Evolutionary conservation across 2,329 filamentous ascomycete species (phyloP).

Genomic region (Cercospora sp.): DNA sequence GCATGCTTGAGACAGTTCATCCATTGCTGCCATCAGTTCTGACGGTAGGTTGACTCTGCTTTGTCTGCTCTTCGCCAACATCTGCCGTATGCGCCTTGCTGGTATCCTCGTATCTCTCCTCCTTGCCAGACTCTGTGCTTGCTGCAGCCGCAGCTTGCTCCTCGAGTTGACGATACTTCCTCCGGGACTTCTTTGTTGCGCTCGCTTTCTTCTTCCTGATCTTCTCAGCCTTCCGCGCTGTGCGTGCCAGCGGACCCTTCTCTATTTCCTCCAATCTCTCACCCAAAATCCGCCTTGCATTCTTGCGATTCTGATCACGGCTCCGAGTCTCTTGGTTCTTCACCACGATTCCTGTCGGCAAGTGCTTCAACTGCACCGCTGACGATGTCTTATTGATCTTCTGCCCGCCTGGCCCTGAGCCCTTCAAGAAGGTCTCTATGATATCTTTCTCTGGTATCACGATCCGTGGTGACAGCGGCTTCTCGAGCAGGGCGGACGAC

Average conservation of each 20-base stretch:
- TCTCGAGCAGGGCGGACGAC: conserved; percentile 39
- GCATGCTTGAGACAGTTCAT: not conserved
- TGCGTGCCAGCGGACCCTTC: conserved; percentile 69
- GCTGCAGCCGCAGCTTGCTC: conserved; percentile 46
- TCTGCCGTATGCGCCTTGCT: not conserved
- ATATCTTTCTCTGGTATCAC: conserved; percentile 76
- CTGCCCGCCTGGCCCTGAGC: conserved; percentile 88
- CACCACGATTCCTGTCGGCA: conserved; percentile 86
- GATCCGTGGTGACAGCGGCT: conserved; percentile 73
- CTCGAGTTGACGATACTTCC: conserved; percentile 70
- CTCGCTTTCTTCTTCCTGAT: conserved; percentile 72
- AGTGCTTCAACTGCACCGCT: conserved; percentile 87
- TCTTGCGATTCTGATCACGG: conserved; percentile 80
- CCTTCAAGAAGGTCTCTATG: conserved; percentile 82
- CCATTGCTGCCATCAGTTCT: not conserved
- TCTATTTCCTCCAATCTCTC: conserved; percentile 72
- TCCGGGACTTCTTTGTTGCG: conserved; percentile 74
- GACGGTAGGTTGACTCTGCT: not conserved
- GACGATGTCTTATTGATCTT: conserved; percentile 99
- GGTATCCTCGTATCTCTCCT: not conserved
- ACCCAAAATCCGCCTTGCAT: conserved; percentile 75
- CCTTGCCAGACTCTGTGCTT: not conserved
- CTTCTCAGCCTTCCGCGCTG: conserved; percentile 62
- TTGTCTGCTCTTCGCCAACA: not conserved
- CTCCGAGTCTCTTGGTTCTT: conserved; percentile 93